phyloP scores from a whole-genome alignment of 495 filamentous ascomycete genomes.

The Lophium mytilinum region DNA sequence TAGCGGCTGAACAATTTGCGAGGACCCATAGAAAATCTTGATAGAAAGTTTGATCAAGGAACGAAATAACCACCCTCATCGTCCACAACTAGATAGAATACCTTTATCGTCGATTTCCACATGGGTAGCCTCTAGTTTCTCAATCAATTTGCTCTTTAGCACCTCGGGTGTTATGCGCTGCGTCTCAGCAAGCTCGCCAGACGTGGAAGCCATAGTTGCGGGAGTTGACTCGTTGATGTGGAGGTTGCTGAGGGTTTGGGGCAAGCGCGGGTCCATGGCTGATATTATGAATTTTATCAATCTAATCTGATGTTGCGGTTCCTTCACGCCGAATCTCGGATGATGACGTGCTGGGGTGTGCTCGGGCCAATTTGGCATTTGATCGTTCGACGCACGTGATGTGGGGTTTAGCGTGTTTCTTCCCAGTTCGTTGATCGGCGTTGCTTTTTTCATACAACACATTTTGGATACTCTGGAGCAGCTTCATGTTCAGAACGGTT shows the following conservation, averaged over 20 bases:
- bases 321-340: too few species aligned
- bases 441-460: not conserved
- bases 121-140: slow-evolving; percentile 68
- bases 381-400: slow-evolving; percentile 7
- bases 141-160: slow-evolving; percentile 59
- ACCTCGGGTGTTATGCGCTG: slow-evolving; percentile 59
- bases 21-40: not conserved
- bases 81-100: slow-evolving; percentile 34
- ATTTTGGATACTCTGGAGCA: not conserved
- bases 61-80: not conserved
- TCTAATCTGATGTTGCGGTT: not conserved
- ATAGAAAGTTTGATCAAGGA: too few species aligned
- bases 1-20: too few species aligned
- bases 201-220: slow-evolving; percentile 12
- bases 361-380: too few species aligned
- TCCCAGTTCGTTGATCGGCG: not conserved
- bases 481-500: slow-evolving; percentile 20
- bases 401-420: not conserved
- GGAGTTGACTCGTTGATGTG: not conserved
- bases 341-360: too few species aligned
- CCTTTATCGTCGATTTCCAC: slow-evolving; percentile 91
- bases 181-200: slow-evolving; percentile 38
- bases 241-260: not conserved
- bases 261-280: not conserved
- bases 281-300: not conserved